phyloP scores from a whole-genome alignment of 2,329 filamentous ascomycete genomes.

The Penicillium decumbens region DNA sequence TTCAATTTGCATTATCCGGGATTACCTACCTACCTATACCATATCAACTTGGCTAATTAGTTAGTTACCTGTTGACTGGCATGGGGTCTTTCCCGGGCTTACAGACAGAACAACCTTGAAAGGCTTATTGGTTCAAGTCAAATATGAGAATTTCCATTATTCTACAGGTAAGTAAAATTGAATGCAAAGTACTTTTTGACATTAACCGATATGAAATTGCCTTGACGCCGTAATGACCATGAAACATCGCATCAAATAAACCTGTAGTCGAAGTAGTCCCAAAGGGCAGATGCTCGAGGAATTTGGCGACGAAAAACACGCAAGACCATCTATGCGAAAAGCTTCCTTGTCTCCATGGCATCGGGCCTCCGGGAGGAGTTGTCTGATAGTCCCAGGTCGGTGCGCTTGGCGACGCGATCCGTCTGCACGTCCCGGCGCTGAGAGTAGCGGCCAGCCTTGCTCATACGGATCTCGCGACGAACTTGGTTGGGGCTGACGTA shows the following conservation, averaged over 20 bases:
- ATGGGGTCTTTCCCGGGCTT: not conserved
- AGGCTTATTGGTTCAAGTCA: not conserved
- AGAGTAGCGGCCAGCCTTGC: conserved; percentile 74
- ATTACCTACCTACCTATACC: not conserved
- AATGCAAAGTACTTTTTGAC: conserved; percentile 20
- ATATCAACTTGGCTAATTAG: no score
- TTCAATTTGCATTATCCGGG: not conserved
- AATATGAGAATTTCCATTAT: not conserved
- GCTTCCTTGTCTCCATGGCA: conserved; percentile 68
- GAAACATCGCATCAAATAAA: conserved; percentile 34
- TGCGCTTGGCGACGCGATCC: conserved; percentile 69
- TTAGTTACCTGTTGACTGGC: not conserved
- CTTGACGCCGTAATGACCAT: conserved; percentile 35
- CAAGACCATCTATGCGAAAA: conserved; percentile 56
- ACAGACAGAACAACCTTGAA: not conserved
- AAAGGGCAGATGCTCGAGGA: conserved; percentile 27
- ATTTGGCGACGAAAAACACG: conserved; percentile 18
- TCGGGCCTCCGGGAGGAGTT: conserved; percentile 57
- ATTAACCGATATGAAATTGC: conserved; percentile 24
- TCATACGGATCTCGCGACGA: conserved; percentile 69
- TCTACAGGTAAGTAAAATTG: not conserved
- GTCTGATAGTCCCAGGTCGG: conserved; percentile 69
- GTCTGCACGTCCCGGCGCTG: conserved; percentile 67
- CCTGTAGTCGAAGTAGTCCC: conserved; percentile 28
- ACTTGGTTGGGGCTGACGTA: conserved; percentile 97